Conservation (phyloP, 75 land plant genomes). For the Sequoiadendron giganteum region DNA sequence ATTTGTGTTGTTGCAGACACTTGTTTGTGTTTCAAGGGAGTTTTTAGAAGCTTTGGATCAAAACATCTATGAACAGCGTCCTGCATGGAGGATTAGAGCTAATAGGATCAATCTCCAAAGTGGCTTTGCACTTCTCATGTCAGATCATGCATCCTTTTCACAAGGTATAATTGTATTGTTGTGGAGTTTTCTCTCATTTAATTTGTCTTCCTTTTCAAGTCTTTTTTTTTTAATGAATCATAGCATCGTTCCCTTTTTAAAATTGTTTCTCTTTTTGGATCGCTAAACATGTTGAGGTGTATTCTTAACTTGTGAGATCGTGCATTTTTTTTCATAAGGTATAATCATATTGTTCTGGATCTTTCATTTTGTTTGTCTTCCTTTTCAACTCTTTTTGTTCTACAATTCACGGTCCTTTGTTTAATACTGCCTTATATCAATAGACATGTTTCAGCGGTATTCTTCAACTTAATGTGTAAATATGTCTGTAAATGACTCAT, state of each 20-base stretch:
- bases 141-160: conserved; percentile 75
- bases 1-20: conserved; percentile 27
- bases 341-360: conserved; percentile 4
- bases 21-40: conserved; percentile 55
- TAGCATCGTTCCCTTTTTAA: neutral
- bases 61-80: conserved; percentile 45
- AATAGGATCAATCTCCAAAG: conserved; percentile 41
- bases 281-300: neutral
- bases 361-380: neutral
- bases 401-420: too few species aligned
- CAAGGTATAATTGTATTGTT: conserved; percentile 26
- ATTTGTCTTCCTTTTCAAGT: neutral
- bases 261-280: neutral
- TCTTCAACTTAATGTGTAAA: too few species aligned
- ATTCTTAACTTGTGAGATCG: conserved; percentile 48
- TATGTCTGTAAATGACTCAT: neutral
- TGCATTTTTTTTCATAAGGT: conserved; percentile 52
- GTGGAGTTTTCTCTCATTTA: neutral
- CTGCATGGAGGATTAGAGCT: conserved; percentile 68
- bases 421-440: too few species aligned
- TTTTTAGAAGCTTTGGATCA: conserved; percentile 63
- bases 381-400: neutral
- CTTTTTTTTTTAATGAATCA: neutral
- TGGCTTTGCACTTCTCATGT: conserved; percentile 62
- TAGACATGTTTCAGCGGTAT: too few species aligned